Evolutionary conservation across 768 basidiomycete genomes (phyloP), one percentile per base, ranked within the genome.

Genomic region (Tylopilus rubrobrunneus): DNA sequence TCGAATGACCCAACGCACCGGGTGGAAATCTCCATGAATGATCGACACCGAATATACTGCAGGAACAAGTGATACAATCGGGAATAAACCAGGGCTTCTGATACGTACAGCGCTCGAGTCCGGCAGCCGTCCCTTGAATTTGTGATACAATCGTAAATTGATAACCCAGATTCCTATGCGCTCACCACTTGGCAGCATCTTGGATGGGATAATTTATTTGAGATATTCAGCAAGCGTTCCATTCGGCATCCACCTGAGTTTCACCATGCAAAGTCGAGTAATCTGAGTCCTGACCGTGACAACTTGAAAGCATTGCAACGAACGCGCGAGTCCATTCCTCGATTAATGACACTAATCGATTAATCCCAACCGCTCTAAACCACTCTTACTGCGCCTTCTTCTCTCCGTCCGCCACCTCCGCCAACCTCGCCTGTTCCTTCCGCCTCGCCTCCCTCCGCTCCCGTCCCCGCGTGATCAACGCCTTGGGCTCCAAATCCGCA

Each of bases 401-500:
- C 64, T 19, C 19, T 19, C 5, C 63, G 1, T n/a, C 58, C 12
- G 50, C 31, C 25, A n/a, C 46, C 36, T 58, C 65, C 36, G 56
- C 66, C 43, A 51, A 17, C 61, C 56, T 68, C 56, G 63, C 71
- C 70, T 78, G 76, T 65, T 73, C 74, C 48, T 62, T 71, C 47
- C 81, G 73, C 52, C 86, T 73, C 65, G 71, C 73, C 70, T 91
- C 90, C 56, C 89, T 74, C 29, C 94, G 77, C 63, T 94, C 91
- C 42, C 88, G 75, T 4, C 94, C 94, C 5, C 85, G 80, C 1
- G 89, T 92, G 46, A 98, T 78, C 79, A 98, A 83, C 43, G 77
- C 71, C 66, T 87, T 90, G 3, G 94, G 93, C 64, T 92, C 87
- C 19, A 96, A 75, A 61, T 91, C 84, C 11, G 94, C 93, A 69